Percentiles rank a stretch among this genome's conserved stretches.
phyloP scores from a whole-genome alignment of 768 basidiomycete genomes.

The Suillus spraguei region DNA sequence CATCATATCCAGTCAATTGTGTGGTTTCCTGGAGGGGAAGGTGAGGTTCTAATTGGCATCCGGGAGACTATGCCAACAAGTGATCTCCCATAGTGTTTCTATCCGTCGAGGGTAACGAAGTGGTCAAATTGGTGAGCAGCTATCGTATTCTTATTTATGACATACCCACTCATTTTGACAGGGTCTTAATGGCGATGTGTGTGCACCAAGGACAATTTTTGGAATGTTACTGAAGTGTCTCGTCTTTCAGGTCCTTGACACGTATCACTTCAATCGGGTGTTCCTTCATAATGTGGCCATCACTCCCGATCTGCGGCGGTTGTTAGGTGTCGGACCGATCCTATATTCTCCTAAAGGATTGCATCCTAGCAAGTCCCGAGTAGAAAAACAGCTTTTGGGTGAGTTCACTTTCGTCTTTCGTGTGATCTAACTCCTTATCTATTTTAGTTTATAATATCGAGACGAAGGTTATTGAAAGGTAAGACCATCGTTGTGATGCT shows the following conservation, averaged over 20 bases:
- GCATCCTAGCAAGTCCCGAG: slow-evolving; percentile 67
- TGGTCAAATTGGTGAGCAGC: slow-evolving; percentile 56
- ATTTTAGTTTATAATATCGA: slow-evolving; percentile 65
- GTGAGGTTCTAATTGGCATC: slow-evolving; percentile 32
- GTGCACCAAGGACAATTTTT: slow-evolving; percentile 14
- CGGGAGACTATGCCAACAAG: not conserved
- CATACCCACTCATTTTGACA: slow-evolving; percentile 25
- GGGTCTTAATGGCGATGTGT: slow-evolving; percentile 63
- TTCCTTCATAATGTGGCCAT: slow-evolving; percentile 72
- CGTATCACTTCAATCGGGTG: slow-evolving; percentile 61
- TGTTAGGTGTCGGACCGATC: slow-evolving; percentile 70
- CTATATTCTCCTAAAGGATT: slow-evolving; percentile 62
- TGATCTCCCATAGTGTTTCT: slow-evolving; percentile 53
- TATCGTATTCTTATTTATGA: slow-evolving; percentile 2
- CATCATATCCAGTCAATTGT: slow-evolving; percentile 60
- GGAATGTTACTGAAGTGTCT: not conserved
- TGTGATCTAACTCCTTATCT: not conserved
- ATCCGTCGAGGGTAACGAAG: slow-evolving; percentile 66
- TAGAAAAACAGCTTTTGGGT: slow-evolving; percentile 78
- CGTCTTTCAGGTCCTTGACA: slow-evolving; percentile 48
- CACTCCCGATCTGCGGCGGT: slow-evolving; percentile 62
- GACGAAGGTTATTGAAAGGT: slow-evolving; percentile 70
- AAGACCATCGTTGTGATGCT: not conserved
- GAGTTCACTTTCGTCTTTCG: slow-evolving; percentile 20
- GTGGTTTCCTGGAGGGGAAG: slow-evolving; percentile 68